Base-by-base conservation (phyloP, 495 filamentous ascomycete species). In the Aeminium ludgeri region DNA sequence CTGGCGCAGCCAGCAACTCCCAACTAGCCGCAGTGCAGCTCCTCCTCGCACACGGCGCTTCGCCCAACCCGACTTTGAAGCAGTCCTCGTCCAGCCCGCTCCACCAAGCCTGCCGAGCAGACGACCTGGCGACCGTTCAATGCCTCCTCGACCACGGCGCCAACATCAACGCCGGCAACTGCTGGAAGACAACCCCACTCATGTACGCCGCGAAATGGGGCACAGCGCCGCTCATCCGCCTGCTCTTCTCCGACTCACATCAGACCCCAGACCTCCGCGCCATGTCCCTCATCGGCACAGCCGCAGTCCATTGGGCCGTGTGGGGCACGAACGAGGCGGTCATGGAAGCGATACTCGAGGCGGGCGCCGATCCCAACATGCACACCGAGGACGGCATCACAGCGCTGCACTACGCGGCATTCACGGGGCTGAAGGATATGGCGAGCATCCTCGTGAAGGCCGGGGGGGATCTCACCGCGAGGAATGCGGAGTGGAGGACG, bases 181-280 rank as follows among this genome's bases (percentile, higher is more conserved):
- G 28, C 40, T 51, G 38, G 29, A 42, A 43, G 2, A 46, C 48
- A 17, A 43, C 43, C 11, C 38, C 48, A 8, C 30, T 51, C 18
- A 51, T 51, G 48, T 51, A 51, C 48, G 43, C 48, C 11, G 48
- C 35, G 10, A 43, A 46, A 13, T 43, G 43, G 35, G 38, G 43
- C 23, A 39, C 38, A 3, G n/a, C 33, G 10, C 30, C 30, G 1
- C 31, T 51, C 31, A 33, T 51, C 10, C 7, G 16, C 3, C 32
- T 46, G 1, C 6, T 51, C 8, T 32, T 51, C 4, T 12, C 10
- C 11, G n/a, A n/a, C n/a, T n/a, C n/a, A n/a, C n/a, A n/a, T n/a
- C 38, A 45, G 42, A 38, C 29, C 16, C 48, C 48, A 10, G 38
- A 51, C 23, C 38, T 46, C 1, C 25, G 36, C 33, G 23, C 33